A percentile compares a stretch with the other conserved stretches of the same genome.
phyloP scores from a whole-genome alignment of 805 yeast genomes.

The Maudiozyma serrabonitensis region DNA sequence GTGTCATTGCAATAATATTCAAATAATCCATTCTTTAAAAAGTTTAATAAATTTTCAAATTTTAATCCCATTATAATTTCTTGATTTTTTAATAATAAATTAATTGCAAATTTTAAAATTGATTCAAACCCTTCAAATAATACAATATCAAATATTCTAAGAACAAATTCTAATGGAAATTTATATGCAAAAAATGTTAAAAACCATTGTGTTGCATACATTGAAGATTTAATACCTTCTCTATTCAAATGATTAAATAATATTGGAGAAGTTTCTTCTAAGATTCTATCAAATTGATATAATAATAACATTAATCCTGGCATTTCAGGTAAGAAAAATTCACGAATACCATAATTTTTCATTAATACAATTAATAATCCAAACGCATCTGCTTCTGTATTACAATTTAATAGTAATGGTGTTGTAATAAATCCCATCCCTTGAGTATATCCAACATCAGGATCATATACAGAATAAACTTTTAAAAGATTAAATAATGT shows the following conservation, averaged over 20 bases:
- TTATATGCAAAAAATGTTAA: constrained; percentile 90
- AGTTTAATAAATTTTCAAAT: constrained; percentile 71
- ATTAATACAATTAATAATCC: constrained; percentile 70
- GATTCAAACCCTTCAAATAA: constrained; percentile 89
- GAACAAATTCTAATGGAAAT: constrained; percentile 81
- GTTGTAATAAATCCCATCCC: constrained; percentile 93
- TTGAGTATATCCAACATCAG: constrained; percentile 95
- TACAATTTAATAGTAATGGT: constrained; percentile 68
- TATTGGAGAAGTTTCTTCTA: constrained; percentile 68
- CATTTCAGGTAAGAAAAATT: constrained; percentile 80
- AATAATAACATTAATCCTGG: constrained; percentile 79
- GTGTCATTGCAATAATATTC: constrained; percentile 51
- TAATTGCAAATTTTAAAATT: constrained; percentile 72
- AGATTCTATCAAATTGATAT: constrained; percentile 81
- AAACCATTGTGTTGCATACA: constrained; percentile 98
- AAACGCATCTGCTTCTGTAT: constrained; percentile 69
- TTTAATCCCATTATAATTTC: constrained; percentile 45
- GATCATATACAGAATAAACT: constrained; percentile 76
- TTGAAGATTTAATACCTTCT: constrained; percentile 83
- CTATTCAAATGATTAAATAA: constrained; percentile 67
- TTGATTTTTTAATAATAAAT: constrained; percentile 65
- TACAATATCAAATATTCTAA: constrained; percentile 78
- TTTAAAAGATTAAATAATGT: constrained; percentile 68
- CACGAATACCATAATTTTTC: constrained; percentile 75
- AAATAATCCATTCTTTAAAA: constrained; percentile 71